Evolutionary conservation across 768 basidiomycete genomes (phyloP).

Genomic region (Lanmaoa rubissima): DNA sequence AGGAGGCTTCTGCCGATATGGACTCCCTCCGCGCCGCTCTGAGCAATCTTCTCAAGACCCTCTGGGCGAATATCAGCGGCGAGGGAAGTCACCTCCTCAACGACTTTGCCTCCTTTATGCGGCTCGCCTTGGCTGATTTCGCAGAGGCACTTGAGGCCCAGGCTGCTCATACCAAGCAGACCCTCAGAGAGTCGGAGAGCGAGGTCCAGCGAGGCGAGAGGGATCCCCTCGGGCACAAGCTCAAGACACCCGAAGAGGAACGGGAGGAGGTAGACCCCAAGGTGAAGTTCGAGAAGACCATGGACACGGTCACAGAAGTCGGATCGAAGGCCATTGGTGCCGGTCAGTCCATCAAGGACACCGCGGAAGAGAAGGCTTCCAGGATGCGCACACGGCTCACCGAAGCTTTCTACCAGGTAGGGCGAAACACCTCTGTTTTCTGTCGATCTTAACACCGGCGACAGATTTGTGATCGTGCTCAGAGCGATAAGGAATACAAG

Average conservation of each 20-base stretch:
- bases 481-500: constrained; percentile 58
- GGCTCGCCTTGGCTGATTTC: constrained; percentile 63
- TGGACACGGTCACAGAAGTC: constrained; percentile 60
- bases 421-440: neutral
- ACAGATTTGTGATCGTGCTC: constrained; percentile 64
- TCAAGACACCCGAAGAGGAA: constrained; percentile 41
- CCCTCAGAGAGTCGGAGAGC: constrained; percentile 52
- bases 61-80: constrained; percentile 52
- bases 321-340: constrained; percentile 59
- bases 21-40: constrained; percentile 49
- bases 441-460: neutral
- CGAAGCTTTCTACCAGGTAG: constrained; percentile 54
- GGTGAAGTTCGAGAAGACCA: constrained; percentile 60
- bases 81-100: constrained; percentile 54
- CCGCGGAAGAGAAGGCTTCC: constrained; percentile 44
- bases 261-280: constrained; percentile 47
- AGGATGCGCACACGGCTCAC: constrained; percentile 43
- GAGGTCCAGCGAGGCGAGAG: constrained; percentile 62
- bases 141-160: constrained; percentile 56
- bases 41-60: constrained; percentile 46
- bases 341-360: constrained; percentile 42
- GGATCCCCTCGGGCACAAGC: constrained; percentile 54
- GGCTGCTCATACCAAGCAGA: constrained; percentile 51
- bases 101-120: constrained; percentile 64
- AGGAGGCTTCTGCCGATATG: constrained; percentile 50